A percentile compares a stretch with the other conserved stretches of the same genome.
These are phyloP conservation scores for Sarocladium oryzae DNA, from an alignment of 2,329 filamentous ascomycete species.

Conservation along the genomic window DNA sequence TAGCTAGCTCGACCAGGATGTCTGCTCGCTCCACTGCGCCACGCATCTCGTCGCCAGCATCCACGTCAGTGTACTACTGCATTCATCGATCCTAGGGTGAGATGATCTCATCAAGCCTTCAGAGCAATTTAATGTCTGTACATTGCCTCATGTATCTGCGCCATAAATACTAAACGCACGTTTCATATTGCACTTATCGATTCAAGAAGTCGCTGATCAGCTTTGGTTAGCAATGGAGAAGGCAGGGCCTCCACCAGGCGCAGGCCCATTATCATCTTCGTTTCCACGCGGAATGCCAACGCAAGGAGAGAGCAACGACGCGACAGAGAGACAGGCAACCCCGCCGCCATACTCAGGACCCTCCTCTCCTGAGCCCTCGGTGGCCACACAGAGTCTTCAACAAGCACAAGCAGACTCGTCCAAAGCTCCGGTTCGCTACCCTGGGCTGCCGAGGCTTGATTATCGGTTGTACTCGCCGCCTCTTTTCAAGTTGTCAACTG, in stretches of 20 bases:
- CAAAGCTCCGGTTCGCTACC: slow-evolving; percentile 23
- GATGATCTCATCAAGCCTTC: neutral
- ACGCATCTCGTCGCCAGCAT: neutral
- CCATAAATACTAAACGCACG: neutral
- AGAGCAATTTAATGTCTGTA: neutral
- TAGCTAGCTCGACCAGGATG: neutral
- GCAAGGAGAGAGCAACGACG: neutral
- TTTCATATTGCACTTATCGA: neutral
- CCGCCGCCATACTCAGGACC: slow-evolving; percentile 7
- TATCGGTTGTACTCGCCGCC: slow-evolving; percentile 47
- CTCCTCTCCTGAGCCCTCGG: neutral
- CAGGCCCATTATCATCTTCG: neutral
- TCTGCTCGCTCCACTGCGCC: neutral
- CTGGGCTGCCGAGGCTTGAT: slow-evolving; percentile 42
- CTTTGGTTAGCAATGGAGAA: slow-evolving; percentile 2
- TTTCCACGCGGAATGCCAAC: neutral
- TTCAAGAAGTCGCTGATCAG: neutral
- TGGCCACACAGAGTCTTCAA: neutral
- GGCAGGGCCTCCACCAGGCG: neutral
- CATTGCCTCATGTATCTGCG: neutral
- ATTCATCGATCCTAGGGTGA: neutral
- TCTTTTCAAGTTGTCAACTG: slow-evolving; percentile 43
- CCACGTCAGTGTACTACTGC: neutral
- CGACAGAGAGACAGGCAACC: neutral
- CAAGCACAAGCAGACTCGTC: neutral